These are phyloP conservation scores for Cardamine resedifolia DNA, from an alignment of 345 rosid genomes.

Conservation along the genomic window DNA sequence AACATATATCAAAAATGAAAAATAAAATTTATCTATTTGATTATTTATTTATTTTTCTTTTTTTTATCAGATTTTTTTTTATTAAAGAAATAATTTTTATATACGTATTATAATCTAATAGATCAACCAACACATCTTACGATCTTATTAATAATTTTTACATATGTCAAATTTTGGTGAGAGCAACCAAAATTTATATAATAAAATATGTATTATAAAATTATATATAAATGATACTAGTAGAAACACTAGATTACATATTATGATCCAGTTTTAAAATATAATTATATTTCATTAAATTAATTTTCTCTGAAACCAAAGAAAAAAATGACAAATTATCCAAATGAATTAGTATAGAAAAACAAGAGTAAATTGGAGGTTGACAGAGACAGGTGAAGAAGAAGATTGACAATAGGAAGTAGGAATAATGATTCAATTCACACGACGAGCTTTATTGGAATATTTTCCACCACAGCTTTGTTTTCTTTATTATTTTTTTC, in stretches of 20 bases:
- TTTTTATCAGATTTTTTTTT: too few relatives aligned
- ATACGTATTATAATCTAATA: too few relatives aligned
- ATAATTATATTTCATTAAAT: background rate
- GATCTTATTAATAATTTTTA: too few relatives aligned
- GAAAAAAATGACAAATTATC: background rate
- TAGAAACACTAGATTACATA: background rate
- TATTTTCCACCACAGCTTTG: conserved; percentile 37
- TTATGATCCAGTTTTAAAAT: background rate
- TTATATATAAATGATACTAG: background rate
- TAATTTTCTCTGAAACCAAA: background rate
- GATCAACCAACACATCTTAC: too few relatives aligned
- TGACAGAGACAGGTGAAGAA: conserved; percentile 26
- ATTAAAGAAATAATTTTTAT: too few relatives aligned
- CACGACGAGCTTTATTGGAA: conserved; percentile 28
- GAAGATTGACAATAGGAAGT: conserved; percentile 20
- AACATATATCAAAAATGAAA: too few relatives aligned
- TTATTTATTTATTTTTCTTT: background rate
- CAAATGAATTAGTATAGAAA: background rate
- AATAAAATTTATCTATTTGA: too few relatives aligned
- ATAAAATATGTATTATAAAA: too few relatives aligned
- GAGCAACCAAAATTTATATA: too few relatives aligned
- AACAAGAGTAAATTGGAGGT: conserved; percentile 7
- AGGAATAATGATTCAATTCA: conserved; percentile 36
- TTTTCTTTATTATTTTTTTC: background rate
- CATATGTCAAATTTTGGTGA: too few relatives aligned